These are phyloP conservation scores for Ceratocystis ficicola DNA, from an alignment of 2,329 filamentous ascomycete genomes.

Conservation along the genomic window DNA sequence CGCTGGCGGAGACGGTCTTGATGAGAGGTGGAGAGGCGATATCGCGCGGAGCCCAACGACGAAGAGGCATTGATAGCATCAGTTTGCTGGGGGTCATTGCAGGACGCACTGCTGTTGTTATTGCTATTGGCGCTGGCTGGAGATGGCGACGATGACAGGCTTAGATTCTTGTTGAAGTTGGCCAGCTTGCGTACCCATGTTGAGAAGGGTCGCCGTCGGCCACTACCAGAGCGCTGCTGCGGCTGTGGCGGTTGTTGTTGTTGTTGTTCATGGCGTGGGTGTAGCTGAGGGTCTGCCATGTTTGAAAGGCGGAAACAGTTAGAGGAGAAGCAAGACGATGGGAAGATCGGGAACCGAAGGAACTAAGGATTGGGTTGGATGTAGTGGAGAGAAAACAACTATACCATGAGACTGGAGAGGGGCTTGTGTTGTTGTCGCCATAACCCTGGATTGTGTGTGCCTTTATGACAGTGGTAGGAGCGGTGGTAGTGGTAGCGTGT, in stretches of 20 bases:
- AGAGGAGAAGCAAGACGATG: background rate
- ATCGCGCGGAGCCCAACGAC: slow-evolving; percentile 3
- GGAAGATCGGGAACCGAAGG: background rate
- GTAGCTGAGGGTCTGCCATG: slow-evolving; percentile 12
- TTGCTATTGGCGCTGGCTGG: slow-evolving; percentile 27
- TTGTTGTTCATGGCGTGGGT: background rate
- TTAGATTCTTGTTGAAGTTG: slow-evolving; percentile 59
- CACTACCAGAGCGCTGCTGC: slow-evolving; percentile 19
- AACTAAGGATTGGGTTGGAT: background rate
- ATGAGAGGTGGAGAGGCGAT: slow-evolving; percentile 10
- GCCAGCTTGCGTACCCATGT: slow-evolving; percentile 91
- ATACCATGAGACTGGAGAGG: slow-evolving; percentile 25
- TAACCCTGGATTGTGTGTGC: slow-evolving; percentile 18
- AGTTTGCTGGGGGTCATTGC: slow-evolving; percentile 25
- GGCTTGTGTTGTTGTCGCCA: slow-evolving; percentile 25
- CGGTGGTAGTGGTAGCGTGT: background rate
- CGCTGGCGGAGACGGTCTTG: slow-evolving; percentile 15
- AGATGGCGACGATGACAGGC: slow-evolving; percentile 44
- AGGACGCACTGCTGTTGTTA: slow-evolving; percentile 25
- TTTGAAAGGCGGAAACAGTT: background rate
- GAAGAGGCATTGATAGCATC: background rate
- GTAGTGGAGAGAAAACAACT: background rate
- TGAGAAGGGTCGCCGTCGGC: slow-evolving; percentile 71
- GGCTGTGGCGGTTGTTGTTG: slow-evolving; percentile 12
- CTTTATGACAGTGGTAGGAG: background rate